Percentiles rank a stretch among this genome's conserved stretches.
These are phyloP conservation scores for Agastache rugosa DNA, from an alignment of 257 asterid genomes.

Conservation along the genomic window DNA sequence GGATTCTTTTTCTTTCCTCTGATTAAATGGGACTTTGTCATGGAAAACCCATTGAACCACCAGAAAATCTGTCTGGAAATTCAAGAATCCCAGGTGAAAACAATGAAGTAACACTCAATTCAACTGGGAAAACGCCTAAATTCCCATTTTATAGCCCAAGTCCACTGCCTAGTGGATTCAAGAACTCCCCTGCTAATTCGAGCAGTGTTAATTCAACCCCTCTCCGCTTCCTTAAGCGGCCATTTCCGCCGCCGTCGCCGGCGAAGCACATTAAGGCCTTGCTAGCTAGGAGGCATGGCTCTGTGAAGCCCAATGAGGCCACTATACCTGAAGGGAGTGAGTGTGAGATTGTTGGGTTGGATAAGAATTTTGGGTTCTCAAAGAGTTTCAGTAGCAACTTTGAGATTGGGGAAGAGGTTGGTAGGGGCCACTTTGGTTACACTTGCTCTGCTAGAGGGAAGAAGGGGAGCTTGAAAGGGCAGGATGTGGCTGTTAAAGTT, in stretches of 20 bases:
- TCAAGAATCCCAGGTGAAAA: conserved; percentile 53
- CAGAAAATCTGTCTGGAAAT: conserved; percentile 59
- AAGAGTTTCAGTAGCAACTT: conserved; percentile 65
- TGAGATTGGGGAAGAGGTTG: conserved; percentile 89
- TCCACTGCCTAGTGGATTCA: conserved; percentile 77
- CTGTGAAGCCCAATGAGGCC: conserved; percentile 88
- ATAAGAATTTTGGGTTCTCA: conserved; percentile 77
- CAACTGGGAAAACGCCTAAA: conserved; percentile 80
- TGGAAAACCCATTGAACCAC: conserved; percentile 82
- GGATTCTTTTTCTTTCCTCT: conserved; percentile 35
- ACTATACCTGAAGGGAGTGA: conserved; percentile 96
- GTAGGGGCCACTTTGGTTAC: conserved; percentile 94
- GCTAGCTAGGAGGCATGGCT: conserved; percentile 87
- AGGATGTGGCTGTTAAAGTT: conserved; percentile 90
- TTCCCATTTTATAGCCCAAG: conserved; percentile 98
- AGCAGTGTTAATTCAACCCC: conserved; percentile 85
- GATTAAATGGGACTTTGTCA: conserved; percentile 94
- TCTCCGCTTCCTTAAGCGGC: conserved; percentile 77
- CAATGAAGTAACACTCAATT: conserved; percentile 52
- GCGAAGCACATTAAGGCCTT: conserved; percentile 94
- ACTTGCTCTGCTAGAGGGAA: conserved; percentile 83
- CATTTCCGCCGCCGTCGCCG: conserved; percentile 97
- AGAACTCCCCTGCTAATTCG: conserved; percentile 83
- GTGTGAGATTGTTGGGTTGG: conserved; percentile 74
- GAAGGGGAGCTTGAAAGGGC: conserved; percentile 87